Evolutionary conservation across 2,329 filamentous ascomycete genomes (phyloP), one percentile per base, ranked within the genome.

Genomic region (Mycosphaerella arachidis): DNA sequence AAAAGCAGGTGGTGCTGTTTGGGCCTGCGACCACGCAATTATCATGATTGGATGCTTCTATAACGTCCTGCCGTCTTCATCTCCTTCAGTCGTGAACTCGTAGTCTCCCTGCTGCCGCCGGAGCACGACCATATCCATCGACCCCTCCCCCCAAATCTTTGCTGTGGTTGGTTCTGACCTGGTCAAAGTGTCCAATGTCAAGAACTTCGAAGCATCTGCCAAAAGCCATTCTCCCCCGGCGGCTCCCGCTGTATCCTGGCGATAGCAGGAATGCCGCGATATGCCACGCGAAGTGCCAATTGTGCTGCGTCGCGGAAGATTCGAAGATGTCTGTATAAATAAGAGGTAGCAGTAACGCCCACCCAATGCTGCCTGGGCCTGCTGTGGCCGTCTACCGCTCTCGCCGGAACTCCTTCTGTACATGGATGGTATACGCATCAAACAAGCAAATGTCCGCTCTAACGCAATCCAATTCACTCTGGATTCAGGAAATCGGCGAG

Each of bases 401-500:
- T 31, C 50, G 40, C 40, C 40, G 10, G 50, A 50, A 52, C 50
- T 29, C 50, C 50, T 10, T 43, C 29, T 52, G 50, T 20, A 52
- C 27, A 52, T 43, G 40, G 40, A 35, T 52, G 50, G 50, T 52
- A 52, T 52, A 35, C 29, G 50, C 50, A 9, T 52, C 30, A 30
- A 52, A 50, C 33, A 35, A 43, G 40, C 7, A n/a, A 43, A 43
- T n/a, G 1, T 43, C 16, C 40, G 40, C 40, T 43, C 29, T 31
- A 52, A 30, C n/a, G 29, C 30, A n/a, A 30, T 20, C 50, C 9
- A 7, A 6, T n/a, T 33, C 27, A 33, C 50, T 52, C 50, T 20
- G 24, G 20, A n/a, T 52, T 52, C 30, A 52, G 50, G 50, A 52
- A 52, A 16, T 52, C 50, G 27, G 50, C 50, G n/a, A 52, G 50